Percentiles rank a stretch among this genome's conserved stretches.
Conservation (phyloP, 2,329 filamentous ascomycete species). For the Cladophialophora yegresii region DNA sequence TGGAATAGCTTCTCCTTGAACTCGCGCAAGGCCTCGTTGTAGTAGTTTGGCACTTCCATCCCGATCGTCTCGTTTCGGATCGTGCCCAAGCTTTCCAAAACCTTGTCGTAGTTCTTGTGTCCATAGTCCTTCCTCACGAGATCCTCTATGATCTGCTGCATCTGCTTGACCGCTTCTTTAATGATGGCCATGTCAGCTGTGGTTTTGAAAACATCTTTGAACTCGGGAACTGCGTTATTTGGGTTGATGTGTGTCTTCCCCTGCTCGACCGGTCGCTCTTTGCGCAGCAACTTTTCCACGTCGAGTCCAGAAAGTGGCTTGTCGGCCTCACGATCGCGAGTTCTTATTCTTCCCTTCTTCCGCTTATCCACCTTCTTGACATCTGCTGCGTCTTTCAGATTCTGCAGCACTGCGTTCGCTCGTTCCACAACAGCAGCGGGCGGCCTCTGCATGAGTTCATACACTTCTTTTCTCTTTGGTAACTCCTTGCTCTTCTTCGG, state of each 20-base stretch:
- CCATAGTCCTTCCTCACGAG: constrained; percentile 74
- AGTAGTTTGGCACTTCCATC: constrained; percentile 73
- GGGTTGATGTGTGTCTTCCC: constrained; percentile 54
- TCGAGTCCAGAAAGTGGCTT: constrained; percentile 91
- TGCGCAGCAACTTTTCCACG: constrained; percentile 74
- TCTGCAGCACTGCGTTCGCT: constrained; percentile 60
- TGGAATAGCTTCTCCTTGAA: constrained; percentile 72
- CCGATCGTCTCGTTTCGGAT: constrained; percentile 76
- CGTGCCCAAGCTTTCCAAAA: constrained; percentile 72
- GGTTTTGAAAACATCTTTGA: constrained; percentile 73
- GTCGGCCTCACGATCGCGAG: constrained; percentile 64
- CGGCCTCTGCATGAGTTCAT: constrained; percentile 73
- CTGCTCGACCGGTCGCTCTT: constrained; percentile 48
- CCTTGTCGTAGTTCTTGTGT: constrained; percentile 71
- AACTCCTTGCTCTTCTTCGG: constrained; percentile 47
- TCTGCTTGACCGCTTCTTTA: constrained; percentile 69
- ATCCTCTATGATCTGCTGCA: constrained; percentile 68
- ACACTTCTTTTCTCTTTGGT: constrained; percentile 61
- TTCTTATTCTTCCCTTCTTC: constrained; percentile 71
- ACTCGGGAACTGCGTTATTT: constrained; percentile 83
- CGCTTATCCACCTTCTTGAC: constrained; percentile 89
- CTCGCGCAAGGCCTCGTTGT: constrained; percentile 70
- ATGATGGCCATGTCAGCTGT: constrained; percentile 64
- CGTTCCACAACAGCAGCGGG: constrained; percentile 66
- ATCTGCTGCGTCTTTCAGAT: constrained; percentile 68